Evolutionary conservation across 352 stramenopile genomes (phyloP), one percentile per base, ranked within the genome.

Genomic region (Pythium phragmitis): DNA sequence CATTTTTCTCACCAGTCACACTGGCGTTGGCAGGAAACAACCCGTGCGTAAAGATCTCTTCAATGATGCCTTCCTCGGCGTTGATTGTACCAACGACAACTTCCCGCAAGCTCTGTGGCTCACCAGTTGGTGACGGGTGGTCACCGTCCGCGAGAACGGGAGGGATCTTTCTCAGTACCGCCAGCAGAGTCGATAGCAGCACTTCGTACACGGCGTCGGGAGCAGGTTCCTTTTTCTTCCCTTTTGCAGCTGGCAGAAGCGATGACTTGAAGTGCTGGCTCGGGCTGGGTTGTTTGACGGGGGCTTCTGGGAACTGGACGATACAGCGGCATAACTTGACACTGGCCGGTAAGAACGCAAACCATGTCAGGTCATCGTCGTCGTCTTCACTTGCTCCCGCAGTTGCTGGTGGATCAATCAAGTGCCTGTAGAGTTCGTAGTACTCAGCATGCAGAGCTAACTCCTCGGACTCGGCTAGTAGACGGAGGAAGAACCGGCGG

Each of bases 81-180:
- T 63, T 61, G 28, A 74, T 65, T 9, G 53, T 70, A 14, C 23
- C 45, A 39, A 70, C 43, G 12, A 70, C 46, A 21, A 68, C 39
- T 54, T 74, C 55, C 21, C 68, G 58, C 7, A 74, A 49, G 47
- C 62, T 70, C 30, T 37, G 23, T 12, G 79, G 69, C 26, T 78
- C 76, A 14, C 75, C 70, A 55, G 69, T 72, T 9, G 76, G 69
- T 2, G 74, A 61, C 30, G 87, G 79, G 37, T 76, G 66, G 34
- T 39, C 34, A 52, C 70, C 26, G 34, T 68, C 70, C 19, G 79
- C 82, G 36, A 89, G 58, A 17, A 84, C 62, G n/a, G 73, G 62
- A 41, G 68, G 68, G 43, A 74, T 68, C 28, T 33, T 57, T n/a
- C 48, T 49, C 17, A 74, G 14, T 14, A 74, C 42, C 13, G 50